phyloP scores from a whole-genome alignment of 2,329 filamentous ascomycete genomes.

The Microcera coccophila region DNA sequence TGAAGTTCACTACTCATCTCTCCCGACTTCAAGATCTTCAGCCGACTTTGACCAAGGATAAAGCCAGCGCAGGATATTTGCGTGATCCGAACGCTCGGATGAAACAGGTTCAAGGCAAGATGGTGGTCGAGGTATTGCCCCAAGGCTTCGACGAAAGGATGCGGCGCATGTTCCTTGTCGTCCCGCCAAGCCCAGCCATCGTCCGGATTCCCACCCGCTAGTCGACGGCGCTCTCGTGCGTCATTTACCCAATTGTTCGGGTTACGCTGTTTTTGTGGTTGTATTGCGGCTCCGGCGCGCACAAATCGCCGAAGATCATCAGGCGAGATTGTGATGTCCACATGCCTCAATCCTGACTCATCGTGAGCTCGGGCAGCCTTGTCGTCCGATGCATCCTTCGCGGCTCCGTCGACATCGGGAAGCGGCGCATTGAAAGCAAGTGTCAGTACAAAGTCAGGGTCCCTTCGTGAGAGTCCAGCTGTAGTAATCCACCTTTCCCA shows the following conservation, averaged over 20 bases:
- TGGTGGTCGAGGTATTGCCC: slow-evolving; percentile 49
- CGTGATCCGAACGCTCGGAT: slow-evolving; percentile 49
- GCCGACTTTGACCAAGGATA: slow-evolving; percentile 47
- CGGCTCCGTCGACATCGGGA: slow-evolving; percentile 5
- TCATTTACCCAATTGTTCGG: slow-evolving; percentile 31
- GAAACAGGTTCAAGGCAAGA: slow-evolving; percentile 52
- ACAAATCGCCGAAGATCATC: slow-evolving; percentile 46
- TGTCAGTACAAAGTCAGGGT: slow-evolving; percentile 46
- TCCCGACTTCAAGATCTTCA: slow-evolving; percentile 43
- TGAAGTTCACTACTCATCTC: slow-evolving; percentile 30
- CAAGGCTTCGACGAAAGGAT: slow-evolving; percentile 49
- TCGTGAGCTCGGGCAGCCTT: slow-evolving; percentile 10
- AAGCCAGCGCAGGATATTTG: slow-evolving; percentile 56
- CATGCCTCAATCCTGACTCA: slow-evolving; percentile 34
- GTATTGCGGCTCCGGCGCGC: slow-evolving; percentile 33
- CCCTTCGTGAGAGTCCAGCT: slow-evolving; percentile 33
- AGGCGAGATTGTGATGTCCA: slow-evolving; percentile 51
- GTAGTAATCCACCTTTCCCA: slow-evolving; percentile 51
- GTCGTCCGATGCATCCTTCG: slow-evolving; percentile 12
- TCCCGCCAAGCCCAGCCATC: slow-evolving; percentile 52
- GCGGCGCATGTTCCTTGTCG: slow-evolving; percentile 14
- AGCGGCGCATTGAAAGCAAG: slow-evolving; percentile 48
- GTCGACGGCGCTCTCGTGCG: slow-evolving; percentile 37
- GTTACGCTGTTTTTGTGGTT: slow-evolving; percentile 3
- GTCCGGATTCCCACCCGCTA: slow-evolving; percentile 46